Conservation (phyloP, 495 filamentous ascomycete genomes). For the Hypomontagnella monticulosa region DNA sequence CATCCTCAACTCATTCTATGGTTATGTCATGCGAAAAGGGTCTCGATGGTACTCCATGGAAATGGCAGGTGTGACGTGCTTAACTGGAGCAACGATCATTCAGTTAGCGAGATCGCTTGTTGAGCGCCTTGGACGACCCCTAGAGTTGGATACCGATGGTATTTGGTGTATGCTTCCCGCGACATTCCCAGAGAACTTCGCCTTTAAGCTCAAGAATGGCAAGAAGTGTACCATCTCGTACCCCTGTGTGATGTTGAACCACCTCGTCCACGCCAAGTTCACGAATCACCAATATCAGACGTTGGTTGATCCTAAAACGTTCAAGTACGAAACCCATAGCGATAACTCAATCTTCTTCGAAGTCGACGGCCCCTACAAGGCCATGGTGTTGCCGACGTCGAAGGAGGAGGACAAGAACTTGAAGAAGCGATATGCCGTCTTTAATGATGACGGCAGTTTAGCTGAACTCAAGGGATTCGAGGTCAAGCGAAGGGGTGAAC, state of each 20-base stretch:
- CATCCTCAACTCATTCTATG: conserved; percentile 99
- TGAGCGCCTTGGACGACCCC: conserved; percentile 88
- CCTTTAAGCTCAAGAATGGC: conserved; percentile 91
- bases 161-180: conserved; percentile 99
- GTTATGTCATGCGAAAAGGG: conserved; percentile 99
- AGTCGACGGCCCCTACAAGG: conserved; percentile 95
- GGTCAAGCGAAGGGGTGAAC: conserved; percentile 95
- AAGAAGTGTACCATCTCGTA: conserved; percentile 97
- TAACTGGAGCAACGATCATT: conserved; percentile 97
- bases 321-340: conserved; percentile 93
- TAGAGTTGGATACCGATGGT: conserved; percentile 99
- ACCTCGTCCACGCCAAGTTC: conserved; percentile 92
- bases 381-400: conserved; percentile 96
- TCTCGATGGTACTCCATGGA: conserved; percentile 99
- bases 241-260: conserved; percentile 99
- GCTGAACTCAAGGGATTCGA: conserved; percentile 99
- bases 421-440: conserved; percentile 99
- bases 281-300: conserved; percentile 98
- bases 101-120: conserved; percentile 96
- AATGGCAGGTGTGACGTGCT: conserved; percentile 98
- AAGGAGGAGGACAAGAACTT: conserved; percentile 99
- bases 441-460: conserved; percentile 95
- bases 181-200: conserved; percentile 96
- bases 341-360: conserved; percentile 99
- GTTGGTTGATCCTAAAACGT: conserved; percentile 77